These are phyloP conservation scores for Juncus inflexus DNA, from an alignment of 176 grass and related monocot genomes.

Conservation along the genomic window DNA sequence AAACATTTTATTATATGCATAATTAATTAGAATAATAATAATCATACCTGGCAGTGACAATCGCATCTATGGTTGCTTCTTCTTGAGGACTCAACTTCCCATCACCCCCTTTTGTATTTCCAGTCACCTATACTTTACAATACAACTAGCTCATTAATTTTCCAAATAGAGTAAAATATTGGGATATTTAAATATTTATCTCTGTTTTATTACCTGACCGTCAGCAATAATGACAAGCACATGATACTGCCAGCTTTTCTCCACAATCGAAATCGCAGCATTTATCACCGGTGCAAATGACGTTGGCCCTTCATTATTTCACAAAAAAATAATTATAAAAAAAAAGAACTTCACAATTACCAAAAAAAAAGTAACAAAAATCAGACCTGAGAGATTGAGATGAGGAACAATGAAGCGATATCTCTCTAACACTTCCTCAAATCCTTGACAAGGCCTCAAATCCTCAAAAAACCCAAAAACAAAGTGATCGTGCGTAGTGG, in stretches of 20 bases:
- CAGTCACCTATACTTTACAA: constrained; percentile 44
- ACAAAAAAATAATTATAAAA: constrained; percentile 14
- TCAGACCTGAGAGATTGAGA: constrained; percentile 77
- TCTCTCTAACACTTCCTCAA: constrained; percentile 85
- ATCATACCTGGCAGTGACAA: constrained; percentile 80
- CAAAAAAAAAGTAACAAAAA: not conserved
- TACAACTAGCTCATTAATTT: constrained; percentile 12
- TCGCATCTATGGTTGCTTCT: constrained; percentile 77
- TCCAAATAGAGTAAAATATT: not conserved
- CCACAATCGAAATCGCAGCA: constrained; percentile 62
- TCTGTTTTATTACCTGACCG: constrained; percentile 58
- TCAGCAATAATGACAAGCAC: constrained; percentile 96
- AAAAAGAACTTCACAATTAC: not conserved
- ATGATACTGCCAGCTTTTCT: constrained; percentile 84
- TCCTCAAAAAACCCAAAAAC: constrained; percentile 91
- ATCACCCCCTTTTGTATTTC: constrained; percentile 21
- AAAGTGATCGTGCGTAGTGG: constrained; percentile 70
- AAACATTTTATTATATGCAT: constrained; percentile 11
- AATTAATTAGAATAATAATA: constrained; percentile 26
- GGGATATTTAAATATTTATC: not conserved
- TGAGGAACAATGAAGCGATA: constrained; percentile 72
- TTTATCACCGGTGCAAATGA: constrained; percentile 86
- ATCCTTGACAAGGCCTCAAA: constrained; percentile 56
- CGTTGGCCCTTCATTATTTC: constrained; percentile 63
- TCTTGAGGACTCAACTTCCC: constrained; percentile 76